Base-by-base conservation (phyloP, 2,329 filamentous ascomycete genomes). In the Talaromyces albobiverticillius region DNA sequence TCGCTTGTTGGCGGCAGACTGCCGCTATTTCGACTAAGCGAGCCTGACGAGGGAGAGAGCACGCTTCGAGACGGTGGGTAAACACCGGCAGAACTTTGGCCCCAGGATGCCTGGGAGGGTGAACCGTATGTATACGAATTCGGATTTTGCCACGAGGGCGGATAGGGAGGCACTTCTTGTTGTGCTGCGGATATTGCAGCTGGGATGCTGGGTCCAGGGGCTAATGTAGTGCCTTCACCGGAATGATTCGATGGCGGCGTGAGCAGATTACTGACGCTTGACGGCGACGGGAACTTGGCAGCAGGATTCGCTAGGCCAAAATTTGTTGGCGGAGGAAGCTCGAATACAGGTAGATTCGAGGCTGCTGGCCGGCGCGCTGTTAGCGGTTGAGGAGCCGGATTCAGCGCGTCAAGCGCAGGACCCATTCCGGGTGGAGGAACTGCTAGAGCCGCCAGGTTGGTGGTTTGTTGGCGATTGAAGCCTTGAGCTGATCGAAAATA, bases 281-380 rank as follows among this genome's bases (percentile, higher is more conserved):
- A 75, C 34, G 68, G 67, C 40, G 66, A 57, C 34, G 76, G 71
- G 63, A 79, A 82, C 67, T 82, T 83, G 62, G 80, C 70, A 22
- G 71, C 64, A 46, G 71, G 71, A 69, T 69, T 71, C 63, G 70
- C 71, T 71, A 73, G 68, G 69, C 64, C 70, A 68, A 75, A 57
- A 60, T 71, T 64, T 2, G 69, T 72, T 61, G 84, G 84, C 51
- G 86, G 83, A 60, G 84, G 83, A 48, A 90, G 81, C 65, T 88
- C 84, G 67, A 89, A 89, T 61, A 74, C 81, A 55, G 87, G 86
- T 58, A 91, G 79, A 62, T 82, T 81, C 55, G 82, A 83, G 58
- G 87, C 84, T 65, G 86, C 86, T 66, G 85, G 82, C 71, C 87
- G 83, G 65, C 88, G 82, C 70, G 85, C 80, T 62, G 85, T 83